Evolutionary conservation across 2,329 filamentous ascomycete genomes (phyloP).

Genomic region (Aspergillus novoparasiticus): DNA sequence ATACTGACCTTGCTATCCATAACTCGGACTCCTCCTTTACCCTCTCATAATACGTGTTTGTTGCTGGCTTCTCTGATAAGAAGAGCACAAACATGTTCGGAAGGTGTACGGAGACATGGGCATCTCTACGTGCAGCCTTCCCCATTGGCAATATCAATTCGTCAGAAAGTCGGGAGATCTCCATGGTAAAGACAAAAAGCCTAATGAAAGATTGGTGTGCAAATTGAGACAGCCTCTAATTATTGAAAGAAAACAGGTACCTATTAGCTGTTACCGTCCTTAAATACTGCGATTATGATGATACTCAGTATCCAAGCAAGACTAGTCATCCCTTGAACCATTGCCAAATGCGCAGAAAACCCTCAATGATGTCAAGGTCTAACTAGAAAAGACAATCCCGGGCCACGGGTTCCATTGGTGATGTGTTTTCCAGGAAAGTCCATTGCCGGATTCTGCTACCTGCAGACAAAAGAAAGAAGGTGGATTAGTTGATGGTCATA

Average conservation of each 20-base stretch:
- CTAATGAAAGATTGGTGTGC: neutral
- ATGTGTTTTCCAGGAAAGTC: neutral
- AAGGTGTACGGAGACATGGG: slow-evolving; percentile 15
- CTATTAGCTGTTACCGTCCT: neutral
- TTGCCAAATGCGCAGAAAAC: neutral
- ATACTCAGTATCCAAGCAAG: neutral
- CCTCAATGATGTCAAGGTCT: neutral
- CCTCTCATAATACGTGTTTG: slow-evolving; percentile 28
- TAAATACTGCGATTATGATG: neutral
- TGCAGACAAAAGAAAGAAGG: neutral
- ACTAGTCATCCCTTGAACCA: neutral
- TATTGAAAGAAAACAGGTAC: neutral
- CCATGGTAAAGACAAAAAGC: neutral
- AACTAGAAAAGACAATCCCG: neutral
- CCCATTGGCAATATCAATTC: neutral
- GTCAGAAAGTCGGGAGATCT: neutral
- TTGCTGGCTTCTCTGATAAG: slow-evolving; percentile 23
- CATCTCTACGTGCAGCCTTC: neutral
- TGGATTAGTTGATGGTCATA: neutral
- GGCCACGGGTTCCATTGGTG: neutral
- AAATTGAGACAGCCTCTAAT: neutral
- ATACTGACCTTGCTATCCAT: slow-evolving; percentile 25
- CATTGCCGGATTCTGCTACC: neutral
- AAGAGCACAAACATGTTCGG: slow-evolving; percentile 35
- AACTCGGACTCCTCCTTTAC: slow-evolving; percentile 28